Conservation (phyloP, 2,329 filamentous ascomycete genomes). For the Fusarium sarcochroum region DNA sequence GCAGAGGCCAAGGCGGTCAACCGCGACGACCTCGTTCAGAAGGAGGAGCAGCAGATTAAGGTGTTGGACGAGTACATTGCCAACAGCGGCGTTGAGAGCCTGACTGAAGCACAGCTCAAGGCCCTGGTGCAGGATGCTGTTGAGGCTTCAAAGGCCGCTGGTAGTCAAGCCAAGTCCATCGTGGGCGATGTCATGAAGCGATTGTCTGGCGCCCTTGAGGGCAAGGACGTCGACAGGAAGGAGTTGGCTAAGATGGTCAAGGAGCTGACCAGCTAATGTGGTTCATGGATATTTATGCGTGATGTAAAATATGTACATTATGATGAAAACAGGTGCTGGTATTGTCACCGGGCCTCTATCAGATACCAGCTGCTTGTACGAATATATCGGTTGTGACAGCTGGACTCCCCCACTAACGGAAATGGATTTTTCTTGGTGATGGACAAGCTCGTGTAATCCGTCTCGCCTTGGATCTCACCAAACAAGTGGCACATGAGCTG, state of each 20-base stretch:
- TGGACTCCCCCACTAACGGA: background rate
- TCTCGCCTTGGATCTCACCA: background rate
- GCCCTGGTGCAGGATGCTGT: constrained; percentile 66
- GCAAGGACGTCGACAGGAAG: constrained; percentile 74
- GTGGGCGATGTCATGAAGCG: constrained; percentile 76
- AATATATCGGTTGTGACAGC: constrained; percentile 3
- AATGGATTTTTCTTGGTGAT: background rate
- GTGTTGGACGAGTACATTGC: constrained; percentile 77
- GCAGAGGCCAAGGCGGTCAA: constrained; percentile 75
- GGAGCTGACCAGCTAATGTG: constrained; percentile 53
- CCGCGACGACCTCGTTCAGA: constrained; percentile 77
- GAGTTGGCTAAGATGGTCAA: constrained; percentile 74
- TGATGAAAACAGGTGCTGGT: constrained; percentile 13
- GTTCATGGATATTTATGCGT: background rate
- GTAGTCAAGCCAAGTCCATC: constrained; percentile 60
- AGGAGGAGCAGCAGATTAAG: constrained; percentile 75
- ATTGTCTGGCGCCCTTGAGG: constrained; percentile 69
- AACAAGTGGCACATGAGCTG: background rate
- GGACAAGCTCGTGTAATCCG: background rate
- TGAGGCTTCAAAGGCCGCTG: constrained; percentile 63
- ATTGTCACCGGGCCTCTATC: constrained; percentile 21
- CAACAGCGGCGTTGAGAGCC: constrained; percentile 69
- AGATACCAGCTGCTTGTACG: constrained; percentile 19
- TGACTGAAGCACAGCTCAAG: constrained; percentile 72
- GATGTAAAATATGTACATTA: constrained; percentile 49